Base-by-base conservation (phyloP, 2,329 filamentous ascomycete species). In the Colletotrichum noveboracense region DNA sequence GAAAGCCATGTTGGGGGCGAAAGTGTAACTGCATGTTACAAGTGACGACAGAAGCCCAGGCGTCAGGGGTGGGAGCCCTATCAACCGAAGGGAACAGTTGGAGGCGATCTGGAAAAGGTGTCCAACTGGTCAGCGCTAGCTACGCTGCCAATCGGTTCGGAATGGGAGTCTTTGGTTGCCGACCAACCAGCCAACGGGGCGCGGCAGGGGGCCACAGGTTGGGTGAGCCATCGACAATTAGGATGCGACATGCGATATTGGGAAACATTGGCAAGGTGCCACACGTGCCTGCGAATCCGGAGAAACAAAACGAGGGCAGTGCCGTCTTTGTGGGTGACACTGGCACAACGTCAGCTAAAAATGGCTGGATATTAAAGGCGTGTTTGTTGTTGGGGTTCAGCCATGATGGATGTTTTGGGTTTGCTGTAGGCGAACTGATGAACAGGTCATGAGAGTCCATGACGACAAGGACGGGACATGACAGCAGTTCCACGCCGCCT, bases 61-160 rank as follows among this genome's bases (percentile, higher is more conserved):
- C 14, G 26, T n/a, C 32, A 52, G 52, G 66, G 52, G n/a, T 34
- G 28, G 56, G 28, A 30, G 21, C 26, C 26, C 56, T 38, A 32
- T 68, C 56, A 73, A 58, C 56, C 32, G 62, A 62, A 21, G 30
- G 10, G 55, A 60, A 64, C 24, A 26, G 56, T 56, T 38, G 69
- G n/a, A 36, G 21, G 69, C 26, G 64, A 73, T 68, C 64, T 68
- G 73, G 13, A 32, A 32, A 58, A 55, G 58, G n/a, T 21, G 62
- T 32, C 24, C 48, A 69, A 56, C 43, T 68, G 13, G 65, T 65
- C 74, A 74, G 73, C 64, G 70, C 70, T 76, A 76, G 74, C 28
- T 58, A 72, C 62, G 69, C 73, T 56, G 56, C 28, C 26, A 9
- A 24, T 26, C 32, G 30, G 56, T 55, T 75, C 18, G 70, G 70